Evolutionary conservation across 139 green algal species (phyloP), one percentile per base, ranked within the genome.

Genomic region (Deuterostichococcus epilithicus): DNA sequence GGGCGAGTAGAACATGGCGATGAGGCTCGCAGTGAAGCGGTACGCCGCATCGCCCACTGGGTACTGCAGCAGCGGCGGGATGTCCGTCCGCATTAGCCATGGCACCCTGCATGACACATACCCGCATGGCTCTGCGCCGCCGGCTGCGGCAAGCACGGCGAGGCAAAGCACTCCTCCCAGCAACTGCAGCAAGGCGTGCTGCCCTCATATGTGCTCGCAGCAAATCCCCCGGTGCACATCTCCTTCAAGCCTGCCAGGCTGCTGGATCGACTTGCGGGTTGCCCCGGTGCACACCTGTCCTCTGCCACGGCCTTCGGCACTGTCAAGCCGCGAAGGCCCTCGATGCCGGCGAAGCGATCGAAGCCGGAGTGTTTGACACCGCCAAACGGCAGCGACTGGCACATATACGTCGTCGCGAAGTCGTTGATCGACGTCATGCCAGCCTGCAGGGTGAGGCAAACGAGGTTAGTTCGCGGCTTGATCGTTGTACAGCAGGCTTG

Each of bases 321-420:
- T 72, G 91, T 97, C 78, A 97, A 83, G n/a, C 89, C 94, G 20
- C 94, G 89, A 70, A 99, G 86, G 20, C 96, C 96, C 81, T 99
- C 96, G 5, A 99, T 82, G 38, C 95, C 94, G 8, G 80, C 91
- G 87, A 98, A 99, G 58, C 94, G 87, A 75, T 95, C 96, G 83
- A 98, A 99, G 66, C 96, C 96, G 45, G 81, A 92, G 47, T 96
- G 86, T 87, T 98, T 98, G 35, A 99, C 94, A 34, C 96, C 96
- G 34, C 96, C 96, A 90, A 99, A 99, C 1, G 96, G 96, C 85
- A 99, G 90, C 1, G 88, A 94, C 88, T 99, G 95, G 86, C 90
- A 96, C 95, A 99, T 97, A 86, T 98, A 98, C 47, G 94, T 98
- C 28, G 89, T 90, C 45, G 85, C 90, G 78, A 98, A 98, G 86